Conservation (phyloP, 768 basidiomycete species). For the Russula lepida region DNA sequence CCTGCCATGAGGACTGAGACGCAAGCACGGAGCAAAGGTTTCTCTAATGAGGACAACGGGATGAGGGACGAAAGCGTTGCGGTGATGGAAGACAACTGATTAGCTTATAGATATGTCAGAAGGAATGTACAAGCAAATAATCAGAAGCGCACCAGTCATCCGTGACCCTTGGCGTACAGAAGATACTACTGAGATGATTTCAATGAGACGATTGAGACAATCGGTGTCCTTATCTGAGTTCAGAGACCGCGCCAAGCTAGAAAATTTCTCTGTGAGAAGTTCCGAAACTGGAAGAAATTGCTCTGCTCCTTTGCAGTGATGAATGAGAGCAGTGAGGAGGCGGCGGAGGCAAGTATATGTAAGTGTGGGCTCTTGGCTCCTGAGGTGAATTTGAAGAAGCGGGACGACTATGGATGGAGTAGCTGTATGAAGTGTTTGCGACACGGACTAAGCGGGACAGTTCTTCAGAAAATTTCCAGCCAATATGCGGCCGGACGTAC, state of each 20-base stretch:
- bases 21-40: constrained; percentile 29
- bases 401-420: constrained; percentile 53
- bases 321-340: constrained; percentile 69
- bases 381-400: constrained; percentile 49
- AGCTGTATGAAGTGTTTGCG: constrained; percentile 73
- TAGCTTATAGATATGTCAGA: constrained; percentile 24
- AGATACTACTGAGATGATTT: constrained; percentile 46
- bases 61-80: constrained; percentile 27
- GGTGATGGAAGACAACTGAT: constrained; percentile 33
- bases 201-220: constrained; percentile 43
- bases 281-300: constrained; percentile 54
- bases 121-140: neutral
- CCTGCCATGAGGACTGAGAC: constrained; percentile 34
- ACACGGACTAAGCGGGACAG: constrained; percentile 50
- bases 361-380: constrained; percentile 31
- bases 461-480: neutral
- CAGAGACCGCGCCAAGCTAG: constrained; percentile 11
- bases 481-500: constrained; percentile 30
- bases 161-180: constrained; percentile 68
- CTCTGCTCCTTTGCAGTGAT: constrained; percentile 68
- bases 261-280: constrained; percentile 38
- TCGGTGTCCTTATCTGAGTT: constrained; percentile 27
- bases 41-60: constrained; percentile 25
- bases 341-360: constrained; percentile 58
- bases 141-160: constrained; percentile 42